Evolutionary conservation across 2,329 filamentous ascomycete species (phyloP), one percentile per base, ranked within the genome.

Genomic region (Elsinoe australis): DNA sequence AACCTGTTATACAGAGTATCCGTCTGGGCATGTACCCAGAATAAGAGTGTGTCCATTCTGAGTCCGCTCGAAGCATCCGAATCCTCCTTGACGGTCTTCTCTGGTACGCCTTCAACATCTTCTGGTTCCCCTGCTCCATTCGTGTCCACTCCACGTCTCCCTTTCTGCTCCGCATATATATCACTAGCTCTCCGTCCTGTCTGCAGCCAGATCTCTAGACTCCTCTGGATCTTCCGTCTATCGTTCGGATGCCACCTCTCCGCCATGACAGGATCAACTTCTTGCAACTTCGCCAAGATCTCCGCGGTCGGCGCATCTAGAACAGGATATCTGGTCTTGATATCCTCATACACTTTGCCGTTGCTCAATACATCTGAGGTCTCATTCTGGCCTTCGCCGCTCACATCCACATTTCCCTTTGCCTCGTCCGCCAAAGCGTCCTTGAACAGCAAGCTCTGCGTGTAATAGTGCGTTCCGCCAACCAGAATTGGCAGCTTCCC

Each of bases 401-500:
- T n/a, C n/a, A n/a, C n/a, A n/a, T n/a, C n/a, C n/a, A n/a, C n/a
- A n/a, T n/a, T n/a, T n/a, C n/a, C n/a, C n/a, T n/a, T n/a, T n/a
- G n/a, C n/a, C n/a, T n/a, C n/a, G n/a, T n/a, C n/a, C n/a, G 85
- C 71, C 5, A 89, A 65, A 12, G 75, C 74, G 54, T 89, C 80
- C 26, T 85, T 77, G 62, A 96, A 95, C 2, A 98, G 73, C 12
- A 98, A 73, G 1, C 87, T 81, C 59, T 95, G 88, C 0, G 87
- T 84, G 61, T 98, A 98, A 68, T 96, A 98, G 59, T 95, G 87
- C 8, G 90, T 95, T 6, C 92, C 92, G 19, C 92, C 92, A 1
- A 96, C 92, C 0, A 98, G 69, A 21, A 98, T 88, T 0, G 92
- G 92, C 9, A 95, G 65, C 53, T 83, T 85, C 0, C 87, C 87